Conservation (phyloP, 306 rosid genomes). For the Luffa aegyptiaca region DNA sequence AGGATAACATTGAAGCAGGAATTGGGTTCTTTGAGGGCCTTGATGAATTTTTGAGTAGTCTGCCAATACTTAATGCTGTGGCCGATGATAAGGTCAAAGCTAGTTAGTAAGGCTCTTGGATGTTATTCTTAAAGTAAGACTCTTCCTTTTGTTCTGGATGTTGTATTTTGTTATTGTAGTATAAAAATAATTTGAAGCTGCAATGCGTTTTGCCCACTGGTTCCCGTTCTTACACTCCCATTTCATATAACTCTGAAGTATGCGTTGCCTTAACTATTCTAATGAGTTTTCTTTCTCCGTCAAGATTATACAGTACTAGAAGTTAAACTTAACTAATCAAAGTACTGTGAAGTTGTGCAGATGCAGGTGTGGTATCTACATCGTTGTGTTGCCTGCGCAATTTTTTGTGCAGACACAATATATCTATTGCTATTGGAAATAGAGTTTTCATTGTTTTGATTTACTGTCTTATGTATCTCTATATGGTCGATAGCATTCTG, state of each 20-base stretch:
- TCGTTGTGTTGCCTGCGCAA: neutral
- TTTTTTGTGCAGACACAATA: neutral
- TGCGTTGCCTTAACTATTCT: neutral
- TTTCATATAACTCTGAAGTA: neutral
- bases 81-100: conserved; percentile 79
- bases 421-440: neutral
- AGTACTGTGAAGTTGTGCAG: neutral
- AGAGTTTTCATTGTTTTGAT: neutral
- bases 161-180: conserved; percentile 30
- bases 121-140: conserved; percentile 16
- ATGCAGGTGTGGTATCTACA: neutral
- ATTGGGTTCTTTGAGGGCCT: conserved; percentile 89
- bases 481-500: neutral
- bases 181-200: conserved; percentile 2
- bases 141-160: conserved; percentile 18
- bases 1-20: conserved; percentile 70
- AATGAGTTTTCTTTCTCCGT: neutral
- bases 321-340: neutral
- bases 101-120: conserved; percentile 29
- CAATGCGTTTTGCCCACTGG: neutral
- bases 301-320: neutral
- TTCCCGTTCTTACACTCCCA: neutral
- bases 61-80: conserved; percentile 82
- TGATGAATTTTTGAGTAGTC: conserved; percentile 83
- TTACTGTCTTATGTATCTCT: neutral